phyloP scores from a whole-genome alignment of 306 rosid species.

The Trichosanthes truncata region DNA sequence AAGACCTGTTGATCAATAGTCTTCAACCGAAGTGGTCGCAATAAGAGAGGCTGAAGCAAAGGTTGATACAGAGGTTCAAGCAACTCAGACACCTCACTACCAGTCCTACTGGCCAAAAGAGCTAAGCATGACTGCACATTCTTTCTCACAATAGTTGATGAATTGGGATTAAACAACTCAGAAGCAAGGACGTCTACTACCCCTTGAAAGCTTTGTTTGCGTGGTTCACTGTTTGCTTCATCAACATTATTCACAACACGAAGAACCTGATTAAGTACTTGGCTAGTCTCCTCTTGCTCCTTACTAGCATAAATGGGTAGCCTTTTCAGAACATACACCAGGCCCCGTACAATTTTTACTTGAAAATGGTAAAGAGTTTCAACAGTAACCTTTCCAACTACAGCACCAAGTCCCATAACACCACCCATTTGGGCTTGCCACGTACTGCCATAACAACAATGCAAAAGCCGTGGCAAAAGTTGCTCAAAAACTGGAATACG shows the following conservation, averaged over 20 bases:
- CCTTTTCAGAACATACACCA: constrained; percentile 86
- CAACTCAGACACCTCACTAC: constrained; percentile 98
- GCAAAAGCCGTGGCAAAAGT: constrained; percentile 91
- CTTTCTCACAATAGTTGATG: constrained; percentile 88
- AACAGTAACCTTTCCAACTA: constrained; percentile 97
- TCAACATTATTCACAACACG: constrained; percentile 97
- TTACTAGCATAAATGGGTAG: constrained; percentile 90
- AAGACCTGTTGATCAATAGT: constrained; percentile 94
- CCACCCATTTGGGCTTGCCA: constrained; percentile 99
- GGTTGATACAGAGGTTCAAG: constrained; percentile 79
- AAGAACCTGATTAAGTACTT: constrained; percentile 97
- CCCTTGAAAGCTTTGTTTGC: constrained; percentile 83
- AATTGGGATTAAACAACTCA: constrained; percentile 90
- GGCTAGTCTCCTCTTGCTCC: constrained; percentile 99
- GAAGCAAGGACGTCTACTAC: constrained; percentile 90
- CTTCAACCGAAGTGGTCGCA: constrained; percentile 72
- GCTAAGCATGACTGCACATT: constrained; percentile 94
- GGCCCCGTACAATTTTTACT: constrained; percentile 86
- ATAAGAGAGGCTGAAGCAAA: constrained; percentile 84
- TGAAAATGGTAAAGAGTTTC: constrained; percentile 81
- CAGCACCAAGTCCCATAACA: constrained; percentile 94
- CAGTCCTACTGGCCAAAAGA: constrained; percentile 93
- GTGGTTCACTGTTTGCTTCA: constrained; percentile 94
- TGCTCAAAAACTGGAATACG: constrained; percentile 91
- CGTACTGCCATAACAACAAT: constrained; percentile 90